A percentile compares a stretch with the other conserved stretches of the same genome.
Evolutionary conservation across 306 rosid species (phyloP).

Genomic region (Fragaria vesca): DNA sequence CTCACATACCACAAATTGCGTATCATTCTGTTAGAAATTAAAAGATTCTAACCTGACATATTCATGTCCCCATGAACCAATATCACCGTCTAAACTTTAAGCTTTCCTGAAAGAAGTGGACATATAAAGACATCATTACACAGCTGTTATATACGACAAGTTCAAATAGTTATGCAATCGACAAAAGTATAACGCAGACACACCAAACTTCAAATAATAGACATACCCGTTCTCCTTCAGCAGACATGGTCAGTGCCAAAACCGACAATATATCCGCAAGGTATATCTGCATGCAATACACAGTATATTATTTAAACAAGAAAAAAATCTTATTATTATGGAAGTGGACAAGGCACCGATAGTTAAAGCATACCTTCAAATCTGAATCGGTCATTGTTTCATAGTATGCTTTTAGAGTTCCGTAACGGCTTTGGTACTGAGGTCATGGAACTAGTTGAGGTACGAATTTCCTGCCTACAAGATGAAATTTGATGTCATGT

Average conservation of each 20-base stretch:
- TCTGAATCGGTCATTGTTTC: conserved; percentile 73
- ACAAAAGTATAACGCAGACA: not conserved
- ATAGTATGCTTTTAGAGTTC: conserved; percentile 71
- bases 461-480: conserved; percentile 67
- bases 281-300: conserved; percentile 67
- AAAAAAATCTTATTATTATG: not conserved
- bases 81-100: no score
- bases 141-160: not conserved
- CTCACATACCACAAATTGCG: no score
- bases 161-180: conserved; percentile 8
- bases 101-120: no score
- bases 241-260: conserved; percentile 97
- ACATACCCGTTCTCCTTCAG: conserved; percentile 94
- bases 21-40: no score
- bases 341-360: not conserved
- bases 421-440: conserved; percentile 95
- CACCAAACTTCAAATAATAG: not conserved
- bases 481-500: conserved; percentile 15
- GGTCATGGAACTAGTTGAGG: conserved; percentile 98
- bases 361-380: conserved; percentile 46
- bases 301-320: conserved; percentile 16
- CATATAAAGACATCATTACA: not conserved
- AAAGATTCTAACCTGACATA: no score
- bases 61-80: no score
- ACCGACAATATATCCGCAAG: conserved; percentile 31